phyloP scores from a whole-genome alignment of 352 stramenopile species.

The Plasmopara viticola region DNA sequence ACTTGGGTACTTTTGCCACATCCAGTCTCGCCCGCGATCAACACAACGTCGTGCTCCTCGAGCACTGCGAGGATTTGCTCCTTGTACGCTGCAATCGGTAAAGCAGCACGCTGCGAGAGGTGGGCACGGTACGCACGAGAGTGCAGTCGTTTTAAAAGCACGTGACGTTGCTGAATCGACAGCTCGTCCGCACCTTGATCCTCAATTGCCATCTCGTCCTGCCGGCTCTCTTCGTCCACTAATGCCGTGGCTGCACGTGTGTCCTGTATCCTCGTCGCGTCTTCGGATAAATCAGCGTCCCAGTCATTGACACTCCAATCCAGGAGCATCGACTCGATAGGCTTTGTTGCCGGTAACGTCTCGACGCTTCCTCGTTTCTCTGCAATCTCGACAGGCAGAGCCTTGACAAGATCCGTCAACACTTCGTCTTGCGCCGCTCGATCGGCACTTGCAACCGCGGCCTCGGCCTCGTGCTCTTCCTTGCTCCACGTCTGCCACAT shows the following conservation, averaged over 20 bases:
- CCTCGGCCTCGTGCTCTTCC: conserved; percentile 30
- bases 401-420: conserved; percentile 40
- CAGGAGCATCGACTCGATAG: no score
- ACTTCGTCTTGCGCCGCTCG: conserved; percentile 50
- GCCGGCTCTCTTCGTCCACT: conserved; percentile 19
- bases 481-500: conserved; percentile 82
- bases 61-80: conserved; percentile 78
- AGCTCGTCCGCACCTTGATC: conserved; percentile 12
- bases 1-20: conserved; percentile 96
- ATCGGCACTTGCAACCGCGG: conserved; percentile 27
- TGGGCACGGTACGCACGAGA: conserved; percentile 37
- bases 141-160: conserved; percentile 31
- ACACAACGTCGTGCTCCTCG: conserved; percentile 79
- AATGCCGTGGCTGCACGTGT: neutral
- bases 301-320: conserved; percentile 70
- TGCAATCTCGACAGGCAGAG: conserved; percentile 45
- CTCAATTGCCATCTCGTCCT: conserved; percentile 1
- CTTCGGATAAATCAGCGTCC: conserved; percentile 53
- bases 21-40: conserved; percentile 94
- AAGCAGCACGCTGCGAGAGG: conserved; percentile 32
- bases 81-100: conserved; percentile 81
- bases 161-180: conserved; percentile 33
- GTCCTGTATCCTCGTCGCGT: conserved; percentile 9
- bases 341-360: neutral
- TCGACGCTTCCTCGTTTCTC: conserved; percentile 21